Evolutionary conservation across 306 rosid species (phyloP), one percentile per base, ranked within the genome.

Genomic region (Pyrus pyrifolia): DNA sequence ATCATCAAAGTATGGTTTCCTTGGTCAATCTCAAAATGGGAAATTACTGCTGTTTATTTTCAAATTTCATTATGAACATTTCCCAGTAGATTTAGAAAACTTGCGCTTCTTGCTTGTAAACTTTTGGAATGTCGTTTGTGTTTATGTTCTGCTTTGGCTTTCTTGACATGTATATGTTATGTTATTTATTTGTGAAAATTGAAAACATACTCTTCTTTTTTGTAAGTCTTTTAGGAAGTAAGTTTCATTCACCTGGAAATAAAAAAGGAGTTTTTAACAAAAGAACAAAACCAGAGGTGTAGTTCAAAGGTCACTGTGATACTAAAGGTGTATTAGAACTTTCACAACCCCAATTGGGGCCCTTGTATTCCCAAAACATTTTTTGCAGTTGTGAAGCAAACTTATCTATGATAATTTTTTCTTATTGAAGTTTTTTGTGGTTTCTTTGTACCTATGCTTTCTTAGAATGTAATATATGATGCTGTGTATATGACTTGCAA

Each of bases 1-100:
- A 58, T 89, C 99, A 70, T 88, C 99, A 82, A 95, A 88, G 99
- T 95, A 89, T 72, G 93, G 93, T 71, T 11, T 67, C 35, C n/a
- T 55, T 29, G 23, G 13, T 44, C 52, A 23, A 49, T 74, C 75
- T 33, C 61, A 17, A 11, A 59, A n/a, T 59, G 33, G 27, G 46
- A 35, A 21, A 30, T 64, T 76, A 25, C 68, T 52, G 25, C 30
- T 60, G 19, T 31, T 46, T 22, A 4, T 9, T 27, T 2, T 73
- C 52, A 25, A 13, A 22, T 73, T 29, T 72, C 23, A 8, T 6
- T 53, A 33, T 78, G 12, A 25, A 53, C 46, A 33, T 52, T 6
- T 35, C 40, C 25, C 35, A 58, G 14, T 69, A 42, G 51, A 17
- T 44, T 25, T 17, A 22, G 14, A 72, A 8, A 55, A 55, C 21